Evolutionary conservation across 139 green algal species (phyloP).

Genomic region (Trebouxia sp.): DNA sequence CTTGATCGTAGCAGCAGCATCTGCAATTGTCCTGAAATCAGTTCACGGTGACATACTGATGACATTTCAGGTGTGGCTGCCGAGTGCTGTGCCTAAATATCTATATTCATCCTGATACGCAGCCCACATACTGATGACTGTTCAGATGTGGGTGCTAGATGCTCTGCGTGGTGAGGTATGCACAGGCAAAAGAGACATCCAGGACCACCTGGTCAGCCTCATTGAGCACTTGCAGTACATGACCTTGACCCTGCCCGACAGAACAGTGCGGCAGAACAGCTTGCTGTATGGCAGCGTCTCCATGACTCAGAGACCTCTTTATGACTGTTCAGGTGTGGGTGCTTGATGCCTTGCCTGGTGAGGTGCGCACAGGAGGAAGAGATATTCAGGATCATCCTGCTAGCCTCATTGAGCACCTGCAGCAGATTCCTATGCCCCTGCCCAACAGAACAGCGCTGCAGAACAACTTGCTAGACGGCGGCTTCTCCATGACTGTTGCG

Average conservation of each 20-base stretch:
- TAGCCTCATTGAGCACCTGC: constrained; percentile 76
- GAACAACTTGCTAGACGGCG: constrained; percentile 31
- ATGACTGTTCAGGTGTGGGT: constrained; percentile 74
- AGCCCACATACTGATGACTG: too few species aligned
- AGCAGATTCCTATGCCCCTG: constrained; percentile 65
- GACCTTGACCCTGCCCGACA: constrained; percentile 59
- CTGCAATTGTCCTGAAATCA: too few species aligned
- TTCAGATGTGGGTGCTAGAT: constrained; percentile 88
- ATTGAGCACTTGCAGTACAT: constrained; percentile 73
- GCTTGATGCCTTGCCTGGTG: constrained; percentile 85
- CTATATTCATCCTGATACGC: too few species aligned
- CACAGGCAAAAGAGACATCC: constrained; percentile 41
- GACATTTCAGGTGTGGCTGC: constrained; percentile 88
- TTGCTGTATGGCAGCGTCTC: constrained; percentile 50
- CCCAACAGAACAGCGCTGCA: constrained; percentile 57
- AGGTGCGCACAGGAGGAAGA: constrained; percentile 60
- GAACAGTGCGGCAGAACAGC: constrained; percentile 54
- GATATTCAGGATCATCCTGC: constrained; percentile 71
- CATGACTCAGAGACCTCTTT: neutral
- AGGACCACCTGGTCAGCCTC: constrained; percentile 79
- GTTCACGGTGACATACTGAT: too few species aligned
- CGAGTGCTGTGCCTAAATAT: constrained; percentile 86
- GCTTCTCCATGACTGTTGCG: constrained; percentile 56
- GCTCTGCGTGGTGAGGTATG: constrained; percentile 82
- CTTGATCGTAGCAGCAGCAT: too few species aligned